Conservation (phyloP, 2,329 filamentous ascomycete genomes). For the Nakataea oryzae region DNA sequence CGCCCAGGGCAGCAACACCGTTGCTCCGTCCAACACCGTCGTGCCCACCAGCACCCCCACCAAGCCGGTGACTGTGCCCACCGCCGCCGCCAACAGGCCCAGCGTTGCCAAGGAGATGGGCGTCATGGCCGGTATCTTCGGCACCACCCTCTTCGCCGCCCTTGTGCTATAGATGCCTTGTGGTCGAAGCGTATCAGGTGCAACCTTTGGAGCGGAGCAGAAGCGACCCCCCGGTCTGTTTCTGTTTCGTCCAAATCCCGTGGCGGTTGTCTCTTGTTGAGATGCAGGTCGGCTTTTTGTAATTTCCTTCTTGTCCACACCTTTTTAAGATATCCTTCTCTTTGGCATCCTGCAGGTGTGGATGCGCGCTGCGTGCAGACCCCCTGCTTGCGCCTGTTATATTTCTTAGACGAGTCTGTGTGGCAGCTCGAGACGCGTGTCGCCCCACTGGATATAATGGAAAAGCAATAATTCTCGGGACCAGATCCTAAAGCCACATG, state of each 20-base stretch:
- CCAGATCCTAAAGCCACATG: not conserved
- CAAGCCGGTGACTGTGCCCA: not conserved
- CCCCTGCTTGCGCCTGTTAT: not conserved
- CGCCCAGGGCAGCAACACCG: not conserved
- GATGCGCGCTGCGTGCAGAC: no score
- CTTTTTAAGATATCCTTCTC: not conserved
- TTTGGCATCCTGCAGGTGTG: not conserved
- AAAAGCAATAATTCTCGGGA: not conserved
- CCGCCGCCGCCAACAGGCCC: conserved; percentile 6
- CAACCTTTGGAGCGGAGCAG: not conserved
- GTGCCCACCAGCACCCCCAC: not conserved
- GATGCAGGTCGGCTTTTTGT: not conserved
- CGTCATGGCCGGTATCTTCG: not conserved
- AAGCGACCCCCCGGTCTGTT: not conserved
- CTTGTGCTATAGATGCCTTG: not conserved
- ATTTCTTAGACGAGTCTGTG: not conserved
- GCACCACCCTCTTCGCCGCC: not conserved
- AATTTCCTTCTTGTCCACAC: not conserved
- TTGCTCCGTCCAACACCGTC: not conserved
- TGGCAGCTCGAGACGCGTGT: not conserved
- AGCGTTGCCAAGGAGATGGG: conserved; percentile 8
- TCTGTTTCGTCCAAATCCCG: not conserved
- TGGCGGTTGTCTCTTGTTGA: not conserved
- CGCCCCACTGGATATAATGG: not conserved
- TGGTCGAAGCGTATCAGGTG: no score